These are phyloP conservation scores for Phycomyces nitens DNA, from an alignment of 192 early-diverging fungal genomes.

Conservation along the genomic window DNA sequence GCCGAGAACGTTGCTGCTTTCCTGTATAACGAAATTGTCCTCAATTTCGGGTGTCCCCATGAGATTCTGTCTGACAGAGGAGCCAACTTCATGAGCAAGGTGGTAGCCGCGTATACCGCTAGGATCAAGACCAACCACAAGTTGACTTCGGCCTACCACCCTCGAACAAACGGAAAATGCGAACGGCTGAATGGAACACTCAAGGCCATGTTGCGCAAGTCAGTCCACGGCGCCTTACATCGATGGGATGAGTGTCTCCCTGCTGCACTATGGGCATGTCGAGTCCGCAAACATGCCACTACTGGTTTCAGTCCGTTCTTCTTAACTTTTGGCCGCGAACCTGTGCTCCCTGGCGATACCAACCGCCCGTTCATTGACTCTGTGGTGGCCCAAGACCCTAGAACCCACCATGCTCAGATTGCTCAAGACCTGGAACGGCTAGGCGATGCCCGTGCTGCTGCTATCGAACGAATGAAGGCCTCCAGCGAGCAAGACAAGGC, in stretches of 20 bases:
- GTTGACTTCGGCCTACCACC: conserved; percentile 18
- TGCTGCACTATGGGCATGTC: conserved; percentile 21
- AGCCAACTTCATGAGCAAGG: conserved; percentile 18
- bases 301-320: conserved; percentile 24
- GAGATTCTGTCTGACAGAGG: conserved; percentile 21
- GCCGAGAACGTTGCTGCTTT: conserved; percentile 19
- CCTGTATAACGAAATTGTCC: conserved; percentile 27
- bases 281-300: conserved; percentile 16
- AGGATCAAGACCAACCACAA: conserved; percentile 8
- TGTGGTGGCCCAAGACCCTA: conserved; percentile 11
- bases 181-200: conserved; percentile 17
- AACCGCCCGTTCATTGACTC: too few relatives aligned
- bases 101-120: not conserved
- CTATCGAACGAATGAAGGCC: too few relatives aligned
- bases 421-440: too few relatives aligned
- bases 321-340: conserved; percentile 20
- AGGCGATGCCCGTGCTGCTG: too few relatives aligned
- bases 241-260: conserved; percentile 25
- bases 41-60: conserved; percentile 22
- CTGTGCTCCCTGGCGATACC: conserved; percentile 11
- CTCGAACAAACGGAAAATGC: conserved; percentile 24
- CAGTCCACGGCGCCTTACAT: not conserved
- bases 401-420: too few relatives aligned
- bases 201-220: conserved; percentile 8
- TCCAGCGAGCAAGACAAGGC: too few relatives aligned